phyloP scores from a whole-genome alignment of 1,284 basidiomycete species.

The Leccinum griseonigrum region DNA sequence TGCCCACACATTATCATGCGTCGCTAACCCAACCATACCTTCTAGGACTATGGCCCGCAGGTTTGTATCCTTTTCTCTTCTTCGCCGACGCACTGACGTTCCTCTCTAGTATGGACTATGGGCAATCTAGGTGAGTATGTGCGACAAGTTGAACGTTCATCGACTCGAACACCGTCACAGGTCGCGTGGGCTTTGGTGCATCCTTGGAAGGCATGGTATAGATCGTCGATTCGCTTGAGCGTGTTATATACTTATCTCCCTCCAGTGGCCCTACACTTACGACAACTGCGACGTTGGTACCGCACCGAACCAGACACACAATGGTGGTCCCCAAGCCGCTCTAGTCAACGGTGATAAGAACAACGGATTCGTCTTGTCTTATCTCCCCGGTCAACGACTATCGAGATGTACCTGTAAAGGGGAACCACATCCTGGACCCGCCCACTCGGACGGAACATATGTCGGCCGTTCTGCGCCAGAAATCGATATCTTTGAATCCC shows the following conservation, averaged over 20 bases:
- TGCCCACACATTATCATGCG: constrained; percentile 39
- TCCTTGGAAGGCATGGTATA: constrained; percentile 56
- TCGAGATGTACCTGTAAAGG: constrained; percentile 67
- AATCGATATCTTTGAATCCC: constrained; percentile 69
- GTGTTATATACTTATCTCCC: background rate
- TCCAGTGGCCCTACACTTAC: constrained; percentile 50
- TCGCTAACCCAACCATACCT: background rate
- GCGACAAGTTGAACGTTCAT: background rate
- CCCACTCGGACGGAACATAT: constrained; percentile 45
- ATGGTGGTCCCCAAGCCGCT: constrained; percentile 40
- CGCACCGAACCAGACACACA: constrained; percentile 46
- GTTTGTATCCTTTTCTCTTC: constrained; percentile 18
- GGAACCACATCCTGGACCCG: constrained; percentile 65
- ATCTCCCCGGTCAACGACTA: constrained; percentile 56
- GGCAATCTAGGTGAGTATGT: constrained; percentile 51
- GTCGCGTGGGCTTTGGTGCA: constrained; percentile 62
- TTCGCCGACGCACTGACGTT: constrained; percentile 12
- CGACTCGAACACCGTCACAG: constrained; percentile 11
- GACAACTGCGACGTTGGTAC: constrained; percentile 61
- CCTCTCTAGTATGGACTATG: constrained; percentile 53
- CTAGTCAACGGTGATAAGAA: constrained; percentile 37
- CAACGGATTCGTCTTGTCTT: constrained; percentile 43
- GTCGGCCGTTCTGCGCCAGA: constrained; percentile 67
- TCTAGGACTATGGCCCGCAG: constrained; percentile 34
- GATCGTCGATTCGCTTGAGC: background rate